Percentiles rank a stretch among this genome's conserved stretches.
phyloP scores from a whole-genome alignment of 1,284 basidiomycete species.

The Leccinum solheimii region DNA sequence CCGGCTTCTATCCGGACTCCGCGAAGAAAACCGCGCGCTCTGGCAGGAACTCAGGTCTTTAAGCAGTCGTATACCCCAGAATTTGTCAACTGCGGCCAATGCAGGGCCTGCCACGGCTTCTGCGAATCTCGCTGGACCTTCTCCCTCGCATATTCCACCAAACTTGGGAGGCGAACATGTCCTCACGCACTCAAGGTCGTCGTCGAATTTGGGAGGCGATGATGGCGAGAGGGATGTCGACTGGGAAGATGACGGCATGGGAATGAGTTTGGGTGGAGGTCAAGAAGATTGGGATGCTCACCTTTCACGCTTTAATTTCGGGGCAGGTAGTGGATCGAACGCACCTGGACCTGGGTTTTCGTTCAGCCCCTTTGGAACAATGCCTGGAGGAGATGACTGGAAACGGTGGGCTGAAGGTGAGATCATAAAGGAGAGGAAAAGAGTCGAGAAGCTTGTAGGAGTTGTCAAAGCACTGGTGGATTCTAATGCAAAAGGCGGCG shows the following conservation, averaged over 20 bases:
- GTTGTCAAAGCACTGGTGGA: conserved; percentile 55
- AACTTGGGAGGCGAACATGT: conserved; percentile 19
- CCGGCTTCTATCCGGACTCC: conserved; percentile 63
- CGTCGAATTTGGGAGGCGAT: conserved; percentile 30
- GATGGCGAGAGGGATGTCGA: conserved; percentile 30
- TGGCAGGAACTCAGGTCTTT: conserved; percentile 43
- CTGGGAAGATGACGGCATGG: conserved; percentile 33
- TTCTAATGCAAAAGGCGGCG: conserved; percentile 45
- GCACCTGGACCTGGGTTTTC: conserved; percentile 14
- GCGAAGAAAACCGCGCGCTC: conserved; percentile 60
- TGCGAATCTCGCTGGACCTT: conserved; percentile 10
- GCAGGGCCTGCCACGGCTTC: conserved; percentile 7
- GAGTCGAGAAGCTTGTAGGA: conserved; percentile 48
- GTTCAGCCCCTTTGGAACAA: conserved; percentile 14
- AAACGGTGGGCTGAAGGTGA: conserved; percentile 31
- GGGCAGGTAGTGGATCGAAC: conserved; percentile 14
- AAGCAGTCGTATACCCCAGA: conserved; percentile 34
- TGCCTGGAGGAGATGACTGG: conserved; percentile 28
- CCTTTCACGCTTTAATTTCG: conserved; percentile 17
- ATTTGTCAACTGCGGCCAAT: conserved; percentile 3
- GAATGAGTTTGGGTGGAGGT: conserved; percentile 17
- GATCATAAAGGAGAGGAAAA: conserved; percentile 47
- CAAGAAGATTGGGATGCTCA: conserved; percentile 28
- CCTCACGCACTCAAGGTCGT: conserved; percentile 29
- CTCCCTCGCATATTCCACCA: conserved; percentile 6